These are phyloP conservation scores for Crithidia mellificae DNA, from an alignment of 208 protist species.

Conservation along the genomic window DNA sequence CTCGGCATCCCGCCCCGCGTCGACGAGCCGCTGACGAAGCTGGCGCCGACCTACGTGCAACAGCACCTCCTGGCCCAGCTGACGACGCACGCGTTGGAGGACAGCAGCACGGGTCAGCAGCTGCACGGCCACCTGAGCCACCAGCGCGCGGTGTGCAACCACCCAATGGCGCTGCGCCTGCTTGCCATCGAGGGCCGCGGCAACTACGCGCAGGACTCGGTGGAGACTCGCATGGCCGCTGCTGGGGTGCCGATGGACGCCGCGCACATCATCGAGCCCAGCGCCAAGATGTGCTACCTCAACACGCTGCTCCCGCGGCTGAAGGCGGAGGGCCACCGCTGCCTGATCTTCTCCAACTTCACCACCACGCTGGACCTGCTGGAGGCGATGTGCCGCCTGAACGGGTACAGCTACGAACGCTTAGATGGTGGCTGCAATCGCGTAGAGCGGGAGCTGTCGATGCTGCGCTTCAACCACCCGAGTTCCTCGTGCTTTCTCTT, in stretches of 20 bases:
- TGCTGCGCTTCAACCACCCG: conserved; percentile 93
- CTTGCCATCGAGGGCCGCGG: conserved; percentile 47
- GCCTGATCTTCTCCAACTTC: conserved; percentile 93
- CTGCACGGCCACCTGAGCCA: conserved; percentile 69
- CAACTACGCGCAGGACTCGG: conserved; percentile 11
- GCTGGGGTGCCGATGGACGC: conserved; percentile 70
- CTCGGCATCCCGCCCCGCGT: conserved; percentile 96
- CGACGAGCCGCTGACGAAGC: conserved; percentile 73
- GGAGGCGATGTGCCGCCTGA: conserved; percentile 73
- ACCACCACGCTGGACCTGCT: conserved; percentile 87
- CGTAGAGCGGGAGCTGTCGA: conserved; percentile 89
- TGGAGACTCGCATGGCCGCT: conserved; percentile 49
- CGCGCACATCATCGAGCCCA: conserved; percentile 65
- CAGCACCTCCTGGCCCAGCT: conserved; percentile 68
- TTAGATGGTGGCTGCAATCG: conserved; percentile 82
- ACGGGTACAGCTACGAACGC: conserved; percentile 78
- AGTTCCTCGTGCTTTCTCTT: conserved; percentile 94
- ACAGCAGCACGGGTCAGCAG: conserved; percentile 25
- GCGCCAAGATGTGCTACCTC: conserved; percentile 94
- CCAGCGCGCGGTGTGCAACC: conserved; percentile 85
- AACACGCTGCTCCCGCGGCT: conserved; percentile 90
- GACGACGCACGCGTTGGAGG: conserved; percentile 58
- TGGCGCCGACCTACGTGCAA: conserved; percentile 78
- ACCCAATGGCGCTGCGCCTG: conserved; percentile 79
- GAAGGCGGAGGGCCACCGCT: conserved; percentile 75